Percentiles rank a stretch among this genome's conserved stretches.
Evolutionary conservation across 2,329 filamentous ascomycete species (phyloP).

Genomic region (Colletotrichum sp.): DNA sequence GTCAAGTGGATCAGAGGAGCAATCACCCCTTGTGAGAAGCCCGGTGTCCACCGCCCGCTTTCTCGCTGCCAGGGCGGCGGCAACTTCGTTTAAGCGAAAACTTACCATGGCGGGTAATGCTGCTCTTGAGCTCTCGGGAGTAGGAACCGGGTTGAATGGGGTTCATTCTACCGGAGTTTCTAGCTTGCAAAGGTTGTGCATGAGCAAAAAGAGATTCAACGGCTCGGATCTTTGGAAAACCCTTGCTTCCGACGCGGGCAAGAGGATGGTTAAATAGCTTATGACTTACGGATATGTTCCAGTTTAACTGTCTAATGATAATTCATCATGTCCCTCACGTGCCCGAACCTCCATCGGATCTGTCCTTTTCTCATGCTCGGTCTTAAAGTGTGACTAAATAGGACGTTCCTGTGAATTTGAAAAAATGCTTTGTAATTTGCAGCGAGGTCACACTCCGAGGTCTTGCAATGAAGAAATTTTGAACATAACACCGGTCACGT

Average conservation of each 20-base stretch:
- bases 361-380: background rate
- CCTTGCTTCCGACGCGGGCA: background rate
- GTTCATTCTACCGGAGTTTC: background rate
- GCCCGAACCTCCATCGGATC: background rate
- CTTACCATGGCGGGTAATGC: background rate
- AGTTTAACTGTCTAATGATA: background rate
- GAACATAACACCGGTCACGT: no score
- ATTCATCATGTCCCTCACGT: background rate
- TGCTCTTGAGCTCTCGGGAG: background rate
- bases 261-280: background rate
- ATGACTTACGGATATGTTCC: background rate
- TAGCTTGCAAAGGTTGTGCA: background rate
- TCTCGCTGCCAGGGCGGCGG: background rate
- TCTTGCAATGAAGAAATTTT: no score
- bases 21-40: background rate
- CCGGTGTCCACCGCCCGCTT: background rate
- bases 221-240: background rate
- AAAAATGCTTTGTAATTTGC: background rate
- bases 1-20: conserved; percentile 2
- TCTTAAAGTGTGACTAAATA: background rate
- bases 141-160: background rate
- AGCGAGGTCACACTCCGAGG: no score
- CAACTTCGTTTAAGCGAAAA: background rate
- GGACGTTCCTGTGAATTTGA: background rate
- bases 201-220: background rate